phyloP scores from a whole-genome alignment of 2,329 filamentous ascomycete species.

The Albophoma yamanashiensis region DNA sequence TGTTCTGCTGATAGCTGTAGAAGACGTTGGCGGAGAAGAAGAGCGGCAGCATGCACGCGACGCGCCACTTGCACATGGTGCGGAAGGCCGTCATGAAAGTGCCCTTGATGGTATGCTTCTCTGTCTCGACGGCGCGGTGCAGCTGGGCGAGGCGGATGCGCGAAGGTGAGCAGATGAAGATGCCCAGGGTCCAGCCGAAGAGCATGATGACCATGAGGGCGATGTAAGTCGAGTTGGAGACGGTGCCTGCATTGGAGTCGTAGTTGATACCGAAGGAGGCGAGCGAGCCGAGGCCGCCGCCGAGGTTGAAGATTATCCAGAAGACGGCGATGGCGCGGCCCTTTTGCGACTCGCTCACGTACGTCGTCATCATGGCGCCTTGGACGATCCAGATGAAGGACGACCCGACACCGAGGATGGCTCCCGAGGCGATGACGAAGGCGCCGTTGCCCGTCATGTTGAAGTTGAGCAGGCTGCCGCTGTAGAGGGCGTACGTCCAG shows the following conservation, averaged over 20 bases:
- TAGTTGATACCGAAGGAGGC: conserved; percentile 25
- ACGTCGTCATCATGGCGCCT: conserved; percentile 37
- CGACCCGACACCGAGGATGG: conserved; percentile 32
- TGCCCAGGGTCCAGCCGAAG: conserved; percentile 33
- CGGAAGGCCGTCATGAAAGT: conserved; percentile 23
- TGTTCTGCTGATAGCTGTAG: conserved; percentile 45
- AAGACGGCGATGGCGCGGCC: conserved; percentile 31
- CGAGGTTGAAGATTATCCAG: conserved; percentile 36
- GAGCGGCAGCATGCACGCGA: conserved; percentile 36
- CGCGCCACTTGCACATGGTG: conserved; percentile 30
- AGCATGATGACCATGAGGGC: conserved; percentile 37
- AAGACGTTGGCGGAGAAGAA: conserved; percentile 45
- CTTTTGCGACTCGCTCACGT: conserved; percentile 20
- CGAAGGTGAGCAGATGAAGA: conserved; percentile 36
- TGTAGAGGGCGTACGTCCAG: conserved; percentile 34
- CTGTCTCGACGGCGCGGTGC: conserved; percentile 22
- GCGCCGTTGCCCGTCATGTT: conserved; percentile 26
- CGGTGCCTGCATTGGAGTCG: conserved; percentile 27
- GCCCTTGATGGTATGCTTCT: conserved; percentile 25
- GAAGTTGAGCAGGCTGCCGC: conserved; percentile 30
- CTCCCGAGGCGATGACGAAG: conserved; percentile 33
- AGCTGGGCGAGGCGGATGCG: conserved; percentile 27
- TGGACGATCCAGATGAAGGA: conserved; percentile 35
- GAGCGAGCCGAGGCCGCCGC: conserved; percentile 32
- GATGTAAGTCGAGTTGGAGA: conserved; percentile 38